Conservation (phyloP, 192 early-diverging fungal genomes). For the Mortierella claussenii region DNA sequence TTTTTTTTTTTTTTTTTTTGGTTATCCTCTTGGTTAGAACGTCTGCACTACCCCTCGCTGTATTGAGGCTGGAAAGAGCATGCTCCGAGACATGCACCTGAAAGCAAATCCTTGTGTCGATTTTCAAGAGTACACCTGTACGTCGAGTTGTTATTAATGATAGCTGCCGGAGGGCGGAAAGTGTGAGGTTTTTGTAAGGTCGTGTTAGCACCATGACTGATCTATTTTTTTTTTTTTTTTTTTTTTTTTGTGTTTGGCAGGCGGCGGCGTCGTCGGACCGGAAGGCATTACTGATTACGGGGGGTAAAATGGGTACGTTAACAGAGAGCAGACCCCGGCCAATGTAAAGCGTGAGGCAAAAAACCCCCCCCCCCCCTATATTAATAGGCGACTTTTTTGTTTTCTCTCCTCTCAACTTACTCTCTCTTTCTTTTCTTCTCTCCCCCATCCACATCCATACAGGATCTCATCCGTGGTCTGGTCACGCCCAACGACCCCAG, state of each 20-base stretch:
- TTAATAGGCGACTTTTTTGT: neutral
- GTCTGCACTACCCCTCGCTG: conserved; percentile 66
- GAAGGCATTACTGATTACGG: neutral
- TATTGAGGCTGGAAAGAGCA: conserved; percentile 52
- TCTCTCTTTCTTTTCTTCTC: neutral
- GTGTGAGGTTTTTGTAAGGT: neutral
- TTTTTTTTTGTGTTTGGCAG: neutral
- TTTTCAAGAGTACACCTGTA: conserved; percentile 74
- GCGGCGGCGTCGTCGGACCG: neutral
- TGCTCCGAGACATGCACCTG: conserved; percentile 62
- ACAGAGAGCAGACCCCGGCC: neutral
- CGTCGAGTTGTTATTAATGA: too few relatives aligned
- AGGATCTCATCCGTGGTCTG: conserved; percentile 58
- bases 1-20: neutral
- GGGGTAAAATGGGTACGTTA: neutral
- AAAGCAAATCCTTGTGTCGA: conserved; percentile 71
- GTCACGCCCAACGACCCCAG: conserved; percentile 39
- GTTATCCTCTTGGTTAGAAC: conserved; percentile 6
- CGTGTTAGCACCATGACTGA: neutral
- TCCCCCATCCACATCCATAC: neutral
- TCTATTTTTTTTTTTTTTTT: neutral
- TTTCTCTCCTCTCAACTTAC: too few relatives aligned
- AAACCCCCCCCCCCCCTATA: neutral
- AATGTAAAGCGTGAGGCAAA: neutral
- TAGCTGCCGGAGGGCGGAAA: too few relatives aligned